Evolutionary conservation across 768 basidiomycete species (phyloP), one percentile per base, ranked within the genome.

Genomic region (Suillus subluteus): DNA sequence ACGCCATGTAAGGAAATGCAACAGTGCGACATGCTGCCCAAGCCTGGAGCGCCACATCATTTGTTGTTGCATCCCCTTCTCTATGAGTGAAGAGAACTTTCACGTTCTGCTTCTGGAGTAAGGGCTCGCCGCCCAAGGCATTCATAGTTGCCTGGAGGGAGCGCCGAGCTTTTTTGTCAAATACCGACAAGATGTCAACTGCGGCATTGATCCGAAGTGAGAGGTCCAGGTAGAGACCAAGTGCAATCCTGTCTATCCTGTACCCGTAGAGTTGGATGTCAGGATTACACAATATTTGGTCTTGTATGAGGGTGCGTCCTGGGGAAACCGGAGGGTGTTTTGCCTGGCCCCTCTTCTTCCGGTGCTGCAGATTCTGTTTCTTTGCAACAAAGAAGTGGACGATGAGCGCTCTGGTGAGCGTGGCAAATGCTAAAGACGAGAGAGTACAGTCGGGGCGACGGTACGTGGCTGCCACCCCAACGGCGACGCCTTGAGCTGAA

Each of bases 381-480:
- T 65, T 72, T 65, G 70, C 38, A 44, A 68, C 43, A 6, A 73
- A 63, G 8, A 82, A 35, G 9, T 67, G 73, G 26, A 86, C 70
- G 8, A 82, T 62, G 0, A 87, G 72, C 1, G 77, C 79, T 0
- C 67, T 71, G 0, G 78, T 73, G 7, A 67, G 56, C 0, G 84
- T 79, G 5, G 84, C 73, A 48, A 87, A 75, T 0, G 83, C 82
- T 2, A 87, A 69, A 1, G 72, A 70, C 0, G 72, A 75, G 12
- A 87, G 68, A 11, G 70, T 66, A 43, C 79, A 79, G 6, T 76
- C 73, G 0, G 75, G 9, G 5, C 76, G 79, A 66, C 76, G 79
- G 66, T 83, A 85, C 0, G 75, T 74, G 0, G 84, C 81, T 15
- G 86, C 79, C 6, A 87, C 64, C 3, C 86, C 86, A 37, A 84